Evolutionary conservation across 805 yeast genomes (phyloP).

Genomic region (Myxozyma udenii): DNA sequence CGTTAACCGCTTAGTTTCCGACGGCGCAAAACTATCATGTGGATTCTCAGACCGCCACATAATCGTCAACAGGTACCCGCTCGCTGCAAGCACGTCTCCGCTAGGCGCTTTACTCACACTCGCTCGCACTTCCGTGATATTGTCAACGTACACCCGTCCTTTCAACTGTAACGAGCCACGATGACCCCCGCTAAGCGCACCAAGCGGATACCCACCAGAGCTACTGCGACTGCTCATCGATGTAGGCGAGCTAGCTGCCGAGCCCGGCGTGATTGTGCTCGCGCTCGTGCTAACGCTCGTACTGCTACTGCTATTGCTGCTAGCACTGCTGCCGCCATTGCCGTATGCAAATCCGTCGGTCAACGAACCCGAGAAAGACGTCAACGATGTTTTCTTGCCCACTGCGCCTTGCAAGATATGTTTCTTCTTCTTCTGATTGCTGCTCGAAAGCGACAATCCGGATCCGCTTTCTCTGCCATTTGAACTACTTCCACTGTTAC

Average conservation of each 20-base stretch:
- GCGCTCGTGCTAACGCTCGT: too few species aligned
- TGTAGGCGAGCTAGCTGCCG: neutral
- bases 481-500: too few species aligned
- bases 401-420: slow-evolving; percentile 51
- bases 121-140: slow-evolving; percentile 48
- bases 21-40: slow-evolving; percentile 49
- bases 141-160: slow-evolving; percentile 78
- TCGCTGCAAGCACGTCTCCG: slow-evolving; percentile 29
- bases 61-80: slow-evolving; percentile 24
- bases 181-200: slow-evolving; percentile 4
- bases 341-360: too few species aligned
- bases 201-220: neutral
- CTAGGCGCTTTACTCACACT: slow-evolving; percentile 26
- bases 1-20: slow-evolving; percentile 81
- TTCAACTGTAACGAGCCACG: slow-evolving; percentile 52
- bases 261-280: too few species aligned
- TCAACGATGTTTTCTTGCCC: slow-evolving; percentile 35
- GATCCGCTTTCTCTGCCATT: neutral
- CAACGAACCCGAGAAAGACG: too few species aligned
- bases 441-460: too few species aligned
- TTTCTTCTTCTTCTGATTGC: slow-evolving; percentile 45
- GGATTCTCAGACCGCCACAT: slow-evolving; percentile 32
- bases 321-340: too few species aligned
- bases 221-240: neutral
- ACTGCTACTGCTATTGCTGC: too few species aligned